These are phyloP conservation scores for Trichoderma polysporum DNA, from an alignment of 2,329 filamentous ascomycete genomes.

Conservation along the genomic window DNA sequence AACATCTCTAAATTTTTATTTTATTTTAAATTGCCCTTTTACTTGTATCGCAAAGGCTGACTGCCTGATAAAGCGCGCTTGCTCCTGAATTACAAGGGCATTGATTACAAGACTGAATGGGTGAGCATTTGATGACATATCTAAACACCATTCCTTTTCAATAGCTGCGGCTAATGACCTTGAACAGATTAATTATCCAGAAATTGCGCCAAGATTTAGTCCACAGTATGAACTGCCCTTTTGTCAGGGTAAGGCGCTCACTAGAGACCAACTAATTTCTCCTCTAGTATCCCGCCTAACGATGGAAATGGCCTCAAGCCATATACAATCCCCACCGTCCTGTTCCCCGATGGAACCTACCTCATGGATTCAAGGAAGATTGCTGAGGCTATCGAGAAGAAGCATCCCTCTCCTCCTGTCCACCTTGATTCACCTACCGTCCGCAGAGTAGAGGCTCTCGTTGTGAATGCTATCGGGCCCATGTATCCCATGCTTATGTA, in stretches of 20 bases:
- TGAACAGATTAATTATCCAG: constrained; percentile 60
- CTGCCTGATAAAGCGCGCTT: constrained; percentile 53
- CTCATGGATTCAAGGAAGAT: constrained; percentile 66
- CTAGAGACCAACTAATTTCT: background rate
- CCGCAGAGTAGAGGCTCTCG: constrained; percentile 42
- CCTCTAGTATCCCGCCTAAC: constrained; percentile 18
- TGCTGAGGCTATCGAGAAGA: constrained; percentile 56
- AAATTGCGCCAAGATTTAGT: constrained; percentile 57
- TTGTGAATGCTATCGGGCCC: constrained; percentile 33
- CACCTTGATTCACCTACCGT: constrained; percentile 56
- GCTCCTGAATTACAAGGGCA: constrained; percentile 64
- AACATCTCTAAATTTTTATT: no score
- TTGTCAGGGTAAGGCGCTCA: background rate
- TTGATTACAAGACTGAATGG: constrained; percentile 69
- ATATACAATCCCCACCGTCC: constrained; percentile 49
- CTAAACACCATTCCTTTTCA: background rate
- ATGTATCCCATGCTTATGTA: constrained; percentile 47
- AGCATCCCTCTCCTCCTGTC: constrained; percentile 57
- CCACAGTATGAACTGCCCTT: constrained; percentile 45
- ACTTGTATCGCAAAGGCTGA: background rate
- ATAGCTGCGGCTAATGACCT: background rate
- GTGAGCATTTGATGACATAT: constrained; percentile 26
- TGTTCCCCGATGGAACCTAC: constrained; percentile 55
- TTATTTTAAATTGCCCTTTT: background rate
- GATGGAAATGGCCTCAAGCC: background rate